A percentile compares a stretch with the other conserved stretches of the same genome.
Evolutionary conservation across 2,329 filamentous ascomycete species (phyloP).

Genomic region (Fonsecaea erecta): DNA sequence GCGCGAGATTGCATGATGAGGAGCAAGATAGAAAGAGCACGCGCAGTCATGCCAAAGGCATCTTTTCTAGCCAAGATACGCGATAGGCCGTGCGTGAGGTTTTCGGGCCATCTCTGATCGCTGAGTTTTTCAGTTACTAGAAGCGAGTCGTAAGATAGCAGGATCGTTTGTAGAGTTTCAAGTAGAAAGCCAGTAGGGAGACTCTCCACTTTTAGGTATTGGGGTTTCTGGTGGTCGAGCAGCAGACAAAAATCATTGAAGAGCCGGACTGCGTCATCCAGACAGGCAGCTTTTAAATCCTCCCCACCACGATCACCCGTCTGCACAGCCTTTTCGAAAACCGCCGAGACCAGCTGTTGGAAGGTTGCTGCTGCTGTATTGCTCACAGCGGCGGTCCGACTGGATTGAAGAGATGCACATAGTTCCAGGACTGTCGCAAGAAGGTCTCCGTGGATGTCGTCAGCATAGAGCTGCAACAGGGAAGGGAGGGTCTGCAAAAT

Average conservation of each 20-base stretch:
- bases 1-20: conserved; percentile 21
- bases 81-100: conserved; percentile 41
- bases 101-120: conserved; percentile 74
- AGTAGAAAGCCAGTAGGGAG: conserved; percentile 83
- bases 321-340: conserved; percentile 80
- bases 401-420: conserved; percentile 86
- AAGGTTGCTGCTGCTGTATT: conserved; percentile 96
- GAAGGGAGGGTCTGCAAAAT: conserved; percentile 91
- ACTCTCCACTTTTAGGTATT: conserved; percentile 78
- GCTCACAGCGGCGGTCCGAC: conserved; percentile 91
- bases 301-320: conserved; percentile 18
- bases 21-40: conserved; percentile 26
- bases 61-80: conserved; percentile 28
- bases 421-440: conserved; percentile 84
- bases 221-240: conserved; percentile 80
- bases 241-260: conserved; percentile 89
- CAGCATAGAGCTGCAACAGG: conserved; percentile 85
- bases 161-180: conserved; percentile 87
- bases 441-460: conserved; percentile 77
- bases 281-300: conserved; percentile 21
- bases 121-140: conserved; percentile 81
- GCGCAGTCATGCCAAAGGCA: conserved; percentile 30
- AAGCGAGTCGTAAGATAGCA: conserved; percentile 81
- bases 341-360: conserved; percentile 87
- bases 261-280: conserved; percentile 56